Evolutionary conservation across 129 eudicot species (phyloP), one percentile per base, ranked within the genome.

Genomic region (Gnaphalium uliginosum): DNA sequence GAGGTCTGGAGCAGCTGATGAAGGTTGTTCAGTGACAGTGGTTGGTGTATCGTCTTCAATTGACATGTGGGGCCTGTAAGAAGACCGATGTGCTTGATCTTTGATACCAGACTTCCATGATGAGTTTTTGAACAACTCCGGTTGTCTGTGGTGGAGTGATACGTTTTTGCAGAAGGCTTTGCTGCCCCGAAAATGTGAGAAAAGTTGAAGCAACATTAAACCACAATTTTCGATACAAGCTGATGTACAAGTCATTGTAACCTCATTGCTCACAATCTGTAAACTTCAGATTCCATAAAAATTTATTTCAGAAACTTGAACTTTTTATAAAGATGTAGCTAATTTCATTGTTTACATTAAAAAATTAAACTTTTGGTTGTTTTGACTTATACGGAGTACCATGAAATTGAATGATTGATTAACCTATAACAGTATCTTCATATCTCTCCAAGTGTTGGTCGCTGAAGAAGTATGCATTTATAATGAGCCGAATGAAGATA

Each of bases 1-100:
- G 60, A 24, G 23, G 23, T 54, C 60, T 54, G 23, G 24, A 54
- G 24, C 22, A 22, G 61, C 61, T 56, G 61, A 19, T 15, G 61
- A 54, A 54, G 61, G 61, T 19, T 56, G 61, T 56, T 56, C 10
- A 19, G 61, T 56, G 61, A 4, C 7, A 26, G 61, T 50, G 60
- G 46, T 70, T 33, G 80, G 61, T 21, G 83, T 76, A 24, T 85
- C 88, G 48, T 89, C 85, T 21, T 86, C 90, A 21, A 83, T 74
- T 72, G 92, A 85, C 96, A 89, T 86, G 84, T 87, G 90, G 19
- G 96, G 86, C 25, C 83, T 85, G 60, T 81, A 80, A 10, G 97
- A 91, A 54, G 90, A 81, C 17, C 88, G 90, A 66, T 89, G 33
- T 21, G 69, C 13, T n/a, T 81, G 14, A 58, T 87, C 91, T 68